Evolutionary conservation across 2,329 filamentous ascomycete species (phyloP).

Genomic region (Microsporum ferrugineum): DNA sequence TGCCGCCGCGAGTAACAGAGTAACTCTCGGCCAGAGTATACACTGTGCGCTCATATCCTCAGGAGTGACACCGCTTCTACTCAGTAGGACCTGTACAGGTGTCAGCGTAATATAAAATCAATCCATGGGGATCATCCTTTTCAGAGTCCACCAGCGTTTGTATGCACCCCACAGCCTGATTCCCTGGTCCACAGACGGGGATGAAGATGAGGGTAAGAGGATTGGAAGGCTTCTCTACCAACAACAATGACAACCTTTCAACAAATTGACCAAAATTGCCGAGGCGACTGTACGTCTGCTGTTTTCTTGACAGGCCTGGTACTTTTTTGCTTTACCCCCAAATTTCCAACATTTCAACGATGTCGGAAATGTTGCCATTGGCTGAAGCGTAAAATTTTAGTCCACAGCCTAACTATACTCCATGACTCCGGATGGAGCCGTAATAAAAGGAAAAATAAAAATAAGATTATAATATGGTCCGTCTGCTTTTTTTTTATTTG

Average conservation of each 20-base stretch:
- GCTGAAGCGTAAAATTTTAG: background rate
- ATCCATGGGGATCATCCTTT: background rate
- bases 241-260: background rate
- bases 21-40: background rate
- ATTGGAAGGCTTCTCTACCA: background rate
- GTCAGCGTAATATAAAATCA: background rate
- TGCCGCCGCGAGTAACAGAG: background rate
- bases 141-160: background rate
- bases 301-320: background rate
- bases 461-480: background rate
- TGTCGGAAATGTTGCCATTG: background rate
- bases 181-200: background rate
- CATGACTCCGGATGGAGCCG: background rate
- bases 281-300: background rate
- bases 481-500: background rate
- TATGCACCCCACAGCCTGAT: constrained; percentile 1
- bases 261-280: background rate
- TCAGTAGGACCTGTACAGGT: background rate
- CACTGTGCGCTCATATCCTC: background rate
- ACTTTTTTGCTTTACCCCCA: background rate
- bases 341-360: background rate
- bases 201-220: background rate
- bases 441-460: background rate
- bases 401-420: background rate
- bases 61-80: background rate